Conservation (phyloP, 1,284 basidiomycete genomes). For the Sanghuangporus sanghuang region DNA sequence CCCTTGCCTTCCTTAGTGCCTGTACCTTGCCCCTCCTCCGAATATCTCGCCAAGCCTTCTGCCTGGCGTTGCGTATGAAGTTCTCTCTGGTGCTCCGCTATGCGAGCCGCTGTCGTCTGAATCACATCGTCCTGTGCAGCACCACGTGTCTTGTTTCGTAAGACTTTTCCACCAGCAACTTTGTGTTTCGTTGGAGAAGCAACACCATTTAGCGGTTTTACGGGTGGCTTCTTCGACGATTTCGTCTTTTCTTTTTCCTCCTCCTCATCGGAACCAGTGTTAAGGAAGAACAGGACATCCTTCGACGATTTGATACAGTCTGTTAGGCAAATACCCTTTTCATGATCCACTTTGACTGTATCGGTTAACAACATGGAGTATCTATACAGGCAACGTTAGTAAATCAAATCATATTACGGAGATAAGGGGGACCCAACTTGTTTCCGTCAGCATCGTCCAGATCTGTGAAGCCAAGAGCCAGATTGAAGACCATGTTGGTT, state of each 20-base stretch:
- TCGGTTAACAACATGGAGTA: slow-evolving; percentile 91
- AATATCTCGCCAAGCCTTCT: slow-evolving; percentile 82
- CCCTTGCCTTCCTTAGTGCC: slow-evolving; percentile 82
- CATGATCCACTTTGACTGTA: slow-evolving; percentile 76
- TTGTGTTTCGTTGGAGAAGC: slow-evolving; percentile 61
- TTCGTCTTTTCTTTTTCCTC: slow-evolving; percentile 48
- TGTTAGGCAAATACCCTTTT: slow-evolving; percentile 71
- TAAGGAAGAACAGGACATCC: slow-evolving; percentile 87
- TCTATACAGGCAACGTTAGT: slow-evolving; percentile 33
- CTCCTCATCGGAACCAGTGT: slow-evolving; percentile 46
- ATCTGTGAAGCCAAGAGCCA: slow-evolving; percentile 82
- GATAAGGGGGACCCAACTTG: slow-evolving; percentile 44
- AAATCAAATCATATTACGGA: slow-evolving; percentile 2
- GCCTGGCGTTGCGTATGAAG: slow-evolving; percentile 77
- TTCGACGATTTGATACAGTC: slow-evolving; percentile 80
- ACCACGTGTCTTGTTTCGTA: slow-evolving; percentile 81
- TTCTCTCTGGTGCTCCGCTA: slow-evolving; percentile 87
- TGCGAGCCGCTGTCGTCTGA: slow-evolving; percentile 63
- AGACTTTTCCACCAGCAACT: slow-evolving; percentile 75
- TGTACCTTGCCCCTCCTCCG: slow-evolving; percentile 65
- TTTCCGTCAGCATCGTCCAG: slow-evolving; percentile 73
- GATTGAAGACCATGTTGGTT: slow-evolving; percentile 82
- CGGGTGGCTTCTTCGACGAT: slow-evolving; percentile 51
- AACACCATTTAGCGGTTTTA: slow-evolving; percentile 50
- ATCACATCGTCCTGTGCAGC: slow-evolving; percentile 74